Percentiles rank a stretch among this genome's conserved stretches.
Evolutionary conservation across 2,329 filamentous ascomycete species (phyloP).

Genomic region (Epichloe sibirici): DNA sequence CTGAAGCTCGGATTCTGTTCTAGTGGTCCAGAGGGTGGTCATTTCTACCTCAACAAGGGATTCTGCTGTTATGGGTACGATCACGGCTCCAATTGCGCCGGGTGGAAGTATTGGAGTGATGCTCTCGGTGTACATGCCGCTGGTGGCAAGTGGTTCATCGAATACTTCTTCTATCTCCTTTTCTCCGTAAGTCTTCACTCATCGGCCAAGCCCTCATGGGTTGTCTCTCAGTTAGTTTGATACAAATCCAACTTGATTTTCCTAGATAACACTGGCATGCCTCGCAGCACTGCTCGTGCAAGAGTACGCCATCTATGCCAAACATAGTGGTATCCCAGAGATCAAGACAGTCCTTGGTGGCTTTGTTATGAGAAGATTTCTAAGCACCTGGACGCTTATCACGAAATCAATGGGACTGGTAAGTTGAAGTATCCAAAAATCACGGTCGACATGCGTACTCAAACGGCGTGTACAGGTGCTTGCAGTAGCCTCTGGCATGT

Average conservation of each 20-base stretch:
- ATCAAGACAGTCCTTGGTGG: constrained; percentile 94
- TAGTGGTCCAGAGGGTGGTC: constrained; percentile 60
- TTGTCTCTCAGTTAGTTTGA: neutral
- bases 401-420: constrained; percentile 85
- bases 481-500: constrained; percentile 86
- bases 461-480: constrained; percentile 47
- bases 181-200: constrained; percentile 52
- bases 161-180: constrained; percentile 78
- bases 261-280: constrained; percentile 64
- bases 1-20: constrained; percentile 83
- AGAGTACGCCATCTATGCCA: constrained; percentile 76
- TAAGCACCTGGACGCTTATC: constrained; percentile 77
- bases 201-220: neutral
- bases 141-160: constrained; percentile 66
- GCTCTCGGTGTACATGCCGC: constrained; percentile 55
- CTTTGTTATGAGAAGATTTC: constrained; percentile 79
- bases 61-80: constrained; percentile 95
- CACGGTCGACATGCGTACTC: neutral
- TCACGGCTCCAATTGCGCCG: constrained; percentile 65
- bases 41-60: constrained; percentile 79
- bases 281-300: constrained; percentile 69
- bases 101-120: constrained; percentile 78
- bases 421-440: constrained; percentile 17
- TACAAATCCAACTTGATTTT: neutral
- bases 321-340: constrained; percentile 92